Base-by-base conservation (phyloP, 306 rosid genomes). In the Astragalus membranaceus region DNA sequence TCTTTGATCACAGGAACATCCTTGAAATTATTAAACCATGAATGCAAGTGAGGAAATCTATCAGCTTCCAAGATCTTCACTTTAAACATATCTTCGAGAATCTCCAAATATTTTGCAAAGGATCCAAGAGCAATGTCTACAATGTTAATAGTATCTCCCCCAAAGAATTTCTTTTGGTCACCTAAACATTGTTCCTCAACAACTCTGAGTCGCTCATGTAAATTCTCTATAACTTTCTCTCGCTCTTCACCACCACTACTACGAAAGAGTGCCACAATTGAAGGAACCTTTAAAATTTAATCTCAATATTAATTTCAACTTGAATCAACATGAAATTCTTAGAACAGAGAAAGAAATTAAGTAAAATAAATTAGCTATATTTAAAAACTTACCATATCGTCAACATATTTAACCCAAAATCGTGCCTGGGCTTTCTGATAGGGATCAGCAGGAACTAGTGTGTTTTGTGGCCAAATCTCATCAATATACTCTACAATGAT, bases 371-470 rank as follows among this genome's bases (percentile, higher is more conserved):
- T n/a, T n/a, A n/a, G n/a, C n/a, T n/a, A n/a, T n/a, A n/a, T n/a
- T n/a, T n/a, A n/a, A n/a, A n/a, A n/a, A n/a, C 9, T 5, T 78
- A 79, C 82, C 82, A 33, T 23, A 1, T 66, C 52, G 0, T 79
- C 82, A 0, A 10, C 60, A 59, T 79, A 79, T 58, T 1, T 52
- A 20, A 72, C 67, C 88, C 90, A 88, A 65, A 88, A 88, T 1
- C 88, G 74, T 15, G 85, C 85, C 0, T n/a, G 16, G 35, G 90
- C 78, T 81, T 54, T 83, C 3, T 83, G 78, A 48, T 43, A 70
- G 16, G 87, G 74, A 47, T 85, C 75, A 49, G 4, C 14, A 3
- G 88, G 88, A 46, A 85, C 62, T 26, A 85, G 54, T 8, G 90
- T 70, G 7, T 50, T 62, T 0, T 83, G 72, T 17, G 87, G 80